Evolutionary conservation across 805 yeast species (phyloP), one percentile per base, ranked within the genome.

Genomic region (Tetrapisispora taiwanensis): DNA sequence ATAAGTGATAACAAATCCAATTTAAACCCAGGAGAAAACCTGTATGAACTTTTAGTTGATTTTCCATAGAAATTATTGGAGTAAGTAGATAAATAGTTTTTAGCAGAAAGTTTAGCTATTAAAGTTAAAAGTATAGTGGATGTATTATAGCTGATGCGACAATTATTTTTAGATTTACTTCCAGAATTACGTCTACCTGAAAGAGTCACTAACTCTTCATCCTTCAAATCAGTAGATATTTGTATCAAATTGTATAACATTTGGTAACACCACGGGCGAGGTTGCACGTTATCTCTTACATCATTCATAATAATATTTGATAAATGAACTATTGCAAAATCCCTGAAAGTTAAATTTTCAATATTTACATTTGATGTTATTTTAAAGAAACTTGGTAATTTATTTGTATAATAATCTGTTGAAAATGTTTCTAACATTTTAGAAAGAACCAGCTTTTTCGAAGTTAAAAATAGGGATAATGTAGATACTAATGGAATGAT

Each of bases 221-320:
- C 51, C 30, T 44, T 44, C 12, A 46, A 31, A 22, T 47, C 49
- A 3, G 53, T 41, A 18, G 64, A 62, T 13, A 71, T 54, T 2
- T 76, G 78, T 13, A 84, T 62, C 41, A 81, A 53, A 54, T 84
- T 83, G 60, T 79, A 81, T 8, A 82, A 58, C 41, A 75, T 67
- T 53, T 83, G 84, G 41, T 75, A 72, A 31, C 78, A 60, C 12
- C 78, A 72, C 0, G 78, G 72, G 17, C 57, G 54, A 14, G 59
- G 55, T 24, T 55, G 53, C 8, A 39, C 15, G 41, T 61, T 61
- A n/a, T 42, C 48, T 4, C 75, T 61, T 13, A 71, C 54, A 48
- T 70, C 69, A 24, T 60, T 44, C 17, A 58, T 49, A 6, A 78
- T 51, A 30, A 74, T 52, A 20, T 64, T 63, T 38, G 78, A 71